Evolutionary conservation across 768 basidiomycete species (phyloP).

Genomic region (Megacollybia marginata): DNA sequence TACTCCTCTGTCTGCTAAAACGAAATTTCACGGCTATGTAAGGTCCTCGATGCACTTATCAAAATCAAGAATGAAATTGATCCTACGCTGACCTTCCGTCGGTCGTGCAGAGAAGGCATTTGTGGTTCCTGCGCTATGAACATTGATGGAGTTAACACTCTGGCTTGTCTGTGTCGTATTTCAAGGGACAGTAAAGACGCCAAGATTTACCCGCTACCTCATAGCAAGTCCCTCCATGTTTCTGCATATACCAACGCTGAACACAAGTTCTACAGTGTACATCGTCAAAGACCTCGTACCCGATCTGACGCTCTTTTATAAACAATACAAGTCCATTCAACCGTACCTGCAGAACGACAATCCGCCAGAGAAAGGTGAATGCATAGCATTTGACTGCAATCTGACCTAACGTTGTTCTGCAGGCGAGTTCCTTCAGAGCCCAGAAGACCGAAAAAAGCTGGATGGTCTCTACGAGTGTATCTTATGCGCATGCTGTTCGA

Average conservation of each 20-base stretch:
- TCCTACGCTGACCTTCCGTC: constrained; percentile 93
- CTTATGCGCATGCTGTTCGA: constrained; percentile 95
- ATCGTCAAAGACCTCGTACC: constrained; percentile 98
- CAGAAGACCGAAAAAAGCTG: constrained; percentile 89
- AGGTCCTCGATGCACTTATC: constrained; percentile 89
- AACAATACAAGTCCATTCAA: constrained; percentile 99
- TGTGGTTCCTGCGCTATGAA: constrained; percentile 99
- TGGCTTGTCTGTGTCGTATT: constrained; percentile 95
- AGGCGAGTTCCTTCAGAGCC: constrained; percentile 84
- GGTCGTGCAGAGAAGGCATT: constrained; percentile 91
- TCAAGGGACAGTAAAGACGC: constrained; percentile 70
- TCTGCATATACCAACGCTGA: neutral
- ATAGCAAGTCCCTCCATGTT: constrained; percentile 58
- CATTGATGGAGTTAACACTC: constrained; percentile 95
- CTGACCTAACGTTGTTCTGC: neutral
- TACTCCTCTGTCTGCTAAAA: constrained; percentile 1
- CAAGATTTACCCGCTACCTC: constrained; percentile 96
- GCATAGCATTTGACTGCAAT: no score
- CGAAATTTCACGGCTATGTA: neutral
- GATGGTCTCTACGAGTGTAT: constrained; percentile 98
- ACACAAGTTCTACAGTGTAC: constrained; percentile 59
- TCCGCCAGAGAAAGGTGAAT: constrained; percentile 58
- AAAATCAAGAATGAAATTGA: constrained; percentile 99
- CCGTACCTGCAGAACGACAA: constrained; percentile 94
- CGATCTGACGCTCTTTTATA: constrained; percentile 88